These are phyloP conservation scores for Septoria petroselini DNA, from an alignment of 2,329 filamentous ascomycete genomes.

Conservation along the genomic window DNA sequence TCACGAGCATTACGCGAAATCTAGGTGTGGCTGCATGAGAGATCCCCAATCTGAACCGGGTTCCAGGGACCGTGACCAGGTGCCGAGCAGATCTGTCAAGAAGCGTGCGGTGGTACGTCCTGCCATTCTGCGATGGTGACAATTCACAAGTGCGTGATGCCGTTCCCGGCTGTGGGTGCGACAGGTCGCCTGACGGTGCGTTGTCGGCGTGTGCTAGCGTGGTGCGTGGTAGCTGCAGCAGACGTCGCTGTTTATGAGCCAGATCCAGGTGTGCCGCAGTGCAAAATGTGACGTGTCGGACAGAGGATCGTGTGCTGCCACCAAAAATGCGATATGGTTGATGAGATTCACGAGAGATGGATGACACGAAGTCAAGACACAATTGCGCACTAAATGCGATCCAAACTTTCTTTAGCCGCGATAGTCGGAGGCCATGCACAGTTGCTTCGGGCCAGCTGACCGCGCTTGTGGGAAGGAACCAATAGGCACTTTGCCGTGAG, in stretches of 20 bases:
- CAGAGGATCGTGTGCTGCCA: conserved; percentile 19
- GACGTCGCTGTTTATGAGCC: not conserved
- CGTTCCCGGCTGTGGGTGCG: conserved; percentile 13
- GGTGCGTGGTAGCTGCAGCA: conserved; percentile 9
- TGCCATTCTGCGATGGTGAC: conserved; percentile 23
- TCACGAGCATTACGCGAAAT: conserved; percentile 26
- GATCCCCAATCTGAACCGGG: conserved; percentile 28
- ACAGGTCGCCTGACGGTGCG: conserved; percentile 15
- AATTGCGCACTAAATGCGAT: too few relatives aligned
- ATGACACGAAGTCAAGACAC: conserved; percentile 10
- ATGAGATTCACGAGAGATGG: conserved; percentile 1
- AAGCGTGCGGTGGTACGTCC: conserved; percentile 28
- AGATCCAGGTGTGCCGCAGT: not conserved
- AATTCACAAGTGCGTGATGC: conserved; percentile 21
- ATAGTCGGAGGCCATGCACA: conserved; percentile 2
- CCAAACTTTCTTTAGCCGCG: not conserved
- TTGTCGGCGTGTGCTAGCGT: conserved; percentile 23
- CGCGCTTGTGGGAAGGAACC: not conserved
- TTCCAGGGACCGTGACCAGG: conserved; percentile 29
- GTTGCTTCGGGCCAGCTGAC: conserved; percentile 13
- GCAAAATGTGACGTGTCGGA: conserved; percentile 24
- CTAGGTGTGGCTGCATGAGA: conserved; percentile 35
- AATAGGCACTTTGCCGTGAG: conserved; percentile 15
- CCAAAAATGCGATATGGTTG: conserved; percentile 22
- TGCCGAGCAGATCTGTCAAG: conserved; percentile 29